Conservation (phyloP, 1,284 basidiomycete species). For the Puccinia novopanici region DNA sequence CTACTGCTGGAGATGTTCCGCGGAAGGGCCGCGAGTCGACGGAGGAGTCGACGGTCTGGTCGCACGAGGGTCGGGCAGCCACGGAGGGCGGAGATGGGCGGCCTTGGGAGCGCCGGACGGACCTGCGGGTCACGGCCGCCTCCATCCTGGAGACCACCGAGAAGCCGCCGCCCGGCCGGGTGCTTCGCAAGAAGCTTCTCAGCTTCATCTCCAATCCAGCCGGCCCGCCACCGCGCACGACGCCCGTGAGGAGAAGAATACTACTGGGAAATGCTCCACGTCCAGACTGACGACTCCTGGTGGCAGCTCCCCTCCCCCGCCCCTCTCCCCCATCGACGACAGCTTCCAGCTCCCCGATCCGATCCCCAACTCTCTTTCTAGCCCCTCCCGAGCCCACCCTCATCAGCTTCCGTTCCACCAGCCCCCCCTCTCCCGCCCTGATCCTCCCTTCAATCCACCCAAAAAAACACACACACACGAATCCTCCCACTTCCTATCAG, state of each 20-base stretch:
- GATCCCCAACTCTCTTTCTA: too few species aligned
- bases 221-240: neutral
- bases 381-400: too few species aligned
- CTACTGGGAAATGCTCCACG: slow-evolving; percentile 32
- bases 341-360: neutral
- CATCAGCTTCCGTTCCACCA: too few species aligned
- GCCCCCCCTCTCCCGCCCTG: too few species aligned
- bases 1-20: slow-evolving; percentile 11
- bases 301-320: slow-evolving; percentile 26
- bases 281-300: slow-evolving; percentile 3
- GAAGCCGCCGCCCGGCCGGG: neutral
- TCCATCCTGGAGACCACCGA: slow-evolving; percentile 16
- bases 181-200: slow-evolving; percentile 22
- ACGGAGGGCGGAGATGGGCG: slow-evolving; percentile 7
- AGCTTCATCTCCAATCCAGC: slow-evolving; percentile 11
- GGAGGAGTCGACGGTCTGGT: too few species aligned
- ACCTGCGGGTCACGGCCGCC: neutral
- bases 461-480: too few species aligned
- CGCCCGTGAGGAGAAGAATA: slow-evolving; percentile 9
- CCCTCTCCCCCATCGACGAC: neutral
- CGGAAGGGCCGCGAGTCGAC: too few species aligned
- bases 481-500: too few species aligned
- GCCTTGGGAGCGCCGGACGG: too few species aligned
- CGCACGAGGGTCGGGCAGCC: too few species aligned
- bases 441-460: too few species aligned